Evolutionary conservation across 176 grass and related monocot species (phyloP).

Genomic region (Triticum urartu): DNA sequence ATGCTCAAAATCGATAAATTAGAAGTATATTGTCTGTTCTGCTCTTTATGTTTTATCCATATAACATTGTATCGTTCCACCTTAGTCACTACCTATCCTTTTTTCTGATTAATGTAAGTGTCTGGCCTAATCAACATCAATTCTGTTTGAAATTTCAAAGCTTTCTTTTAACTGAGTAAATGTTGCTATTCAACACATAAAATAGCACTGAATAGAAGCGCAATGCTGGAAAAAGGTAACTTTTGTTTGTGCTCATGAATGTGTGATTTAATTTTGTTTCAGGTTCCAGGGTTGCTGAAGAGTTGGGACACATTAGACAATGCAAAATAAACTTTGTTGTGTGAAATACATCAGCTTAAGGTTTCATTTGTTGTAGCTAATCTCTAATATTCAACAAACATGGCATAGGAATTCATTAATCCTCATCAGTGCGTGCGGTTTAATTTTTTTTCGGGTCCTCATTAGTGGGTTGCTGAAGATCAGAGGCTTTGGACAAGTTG

Average conservation of each 20-base stretch:
- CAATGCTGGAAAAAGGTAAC: neutral
- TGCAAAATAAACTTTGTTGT: neutral
- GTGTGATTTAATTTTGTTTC: too few relatives aligned
- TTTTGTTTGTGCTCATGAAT: neutral
- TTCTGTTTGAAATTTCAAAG: neutral
- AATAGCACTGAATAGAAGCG: neutral
- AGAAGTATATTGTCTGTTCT: neutral
- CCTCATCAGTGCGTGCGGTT: neutral
- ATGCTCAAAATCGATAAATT: neutral
- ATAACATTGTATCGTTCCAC: neutral
- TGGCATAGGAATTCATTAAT: neutral
- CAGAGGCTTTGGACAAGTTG: constrained; percentile 70
- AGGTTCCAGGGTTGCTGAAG: too few relatives aligned
- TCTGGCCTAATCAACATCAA: neutral
- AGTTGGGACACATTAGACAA: too few relatives aligned
- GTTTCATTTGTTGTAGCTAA: neutral
- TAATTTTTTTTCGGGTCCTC: constrained; percentile 45
- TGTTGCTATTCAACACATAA: neutral
- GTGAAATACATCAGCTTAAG: neutral
- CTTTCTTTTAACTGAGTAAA: neutral
- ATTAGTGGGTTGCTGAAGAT: constrained; percentile 62
- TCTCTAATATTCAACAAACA: neutral
- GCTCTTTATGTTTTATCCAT: neutral
- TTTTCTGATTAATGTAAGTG: neutral
- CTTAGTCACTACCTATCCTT: neutral